A percentile compares a stretch with the other conserved stretches of the same genome.
Conservation (phyloP, 2,329 filamentous ascomycete species). For the Colletotrichum sp. region DNA sequence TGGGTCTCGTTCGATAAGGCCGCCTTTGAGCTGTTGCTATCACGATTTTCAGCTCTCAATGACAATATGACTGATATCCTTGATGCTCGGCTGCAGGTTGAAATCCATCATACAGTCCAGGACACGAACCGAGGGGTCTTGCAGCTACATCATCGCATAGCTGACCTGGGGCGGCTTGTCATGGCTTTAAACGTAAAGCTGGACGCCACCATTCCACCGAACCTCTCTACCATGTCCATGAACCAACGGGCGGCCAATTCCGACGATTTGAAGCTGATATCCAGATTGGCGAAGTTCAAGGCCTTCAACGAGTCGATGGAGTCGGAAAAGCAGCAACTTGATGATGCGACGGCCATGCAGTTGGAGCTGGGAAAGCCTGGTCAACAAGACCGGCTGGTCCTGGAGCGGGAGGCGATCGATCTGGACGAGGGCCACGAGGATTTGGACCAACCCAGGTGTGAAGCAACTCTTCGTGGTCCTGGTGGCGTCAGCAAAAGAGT, state of each 20-base stretch:
- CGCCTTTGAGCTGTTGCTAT: slow-evolving; percentile 48
- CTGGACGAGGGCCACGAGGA: slow-evolving; percentile 36
- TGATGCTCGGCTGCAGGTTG: slow-evolving; percentile 50
- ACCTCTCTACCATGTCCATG: slow-evolving; percentile 35
- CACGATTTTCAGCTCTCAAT: slow-evolving; percentile 48
- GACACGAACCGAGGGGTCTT: slow-evolving; percentile 53
- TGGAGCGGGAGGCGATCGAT: slow-evolving; percentile 39
- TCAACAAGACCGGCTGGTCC: slow-evolving; percentile 34
- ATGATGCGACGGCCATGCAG: slow-evolving; percentile 41
- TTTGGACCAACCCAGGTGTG: slow-evolving; percentile 40
- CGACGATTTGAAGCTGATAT: slow-evolving; percentile 43
- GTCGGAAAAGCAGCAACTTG: slow-evolving; percentile 26
- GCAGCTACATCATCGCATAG: slow-evolving; percentile 51
- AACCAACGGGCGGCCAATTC: slow-evolving; percentile 42
- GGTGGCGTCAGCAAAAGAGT: slow-evolving; percentile 40
- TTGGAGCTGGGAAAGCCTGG: slow-evolving; percentile 42
- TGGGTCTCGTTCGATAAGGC: slow-evolving; percentile 53
- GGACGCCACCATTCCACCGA: slow-evolving; percentile 29
- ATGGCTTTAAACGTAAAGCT: slow-evolving; percentile 50
- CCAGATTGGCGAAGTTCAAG: slow-evolving; percentile 54
- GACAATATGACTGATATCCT: slow-evolving; percentile 54
- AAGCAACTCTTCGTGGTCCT: slow-evolving; percentile 40
- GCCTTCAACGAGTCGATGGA: slow-evolving; percentile 55
- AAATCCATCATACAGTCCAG: slow-evolving; percentile 52
- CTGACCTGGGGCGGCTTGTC: slow-evolving; percentile 50